phyloP scores from a whole-genome alignment of 495 filamentous ascomycete genomes.

The Penicillium pancosmium region DNA sequence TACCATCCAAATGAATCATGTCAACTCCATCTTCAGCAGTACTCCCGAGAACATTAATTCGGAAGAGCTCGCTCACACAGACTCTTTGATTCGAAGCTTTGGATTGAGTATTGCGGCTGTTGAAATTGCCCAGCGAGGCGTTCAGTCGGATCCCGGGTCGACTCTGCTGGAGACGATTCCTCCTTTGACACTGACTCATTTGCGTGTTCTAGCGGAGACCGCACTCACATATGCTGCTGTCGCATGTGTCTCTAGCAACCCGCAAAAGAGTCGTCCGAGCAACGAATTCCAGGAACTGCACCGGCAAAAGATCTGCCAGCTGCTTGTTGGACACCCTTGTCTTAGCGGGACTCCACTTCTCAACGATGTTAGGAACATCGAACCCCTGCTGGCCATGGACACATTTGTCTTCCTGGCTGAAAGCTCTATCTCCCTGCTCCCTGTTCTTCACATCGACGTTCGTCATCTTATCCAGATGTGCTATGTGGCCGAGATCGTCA shows the following conservation, averaged over 20 bases:
- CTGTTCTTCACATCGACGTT: constrained; percentile 73
- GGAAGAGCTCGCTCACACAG: constrained; percentile 62
- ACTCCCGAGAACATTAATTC: constrained; percentile 37
- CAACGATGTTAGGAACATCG: constrained; percentile 52
- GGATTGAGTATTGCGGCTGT: constrained; percentile 88
- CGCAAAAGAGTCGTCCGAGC: constrained; percentile 59
- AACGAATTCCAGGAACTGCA: constrained; percentile 71
- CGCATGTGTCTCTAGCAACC: constrained; percentile 59
- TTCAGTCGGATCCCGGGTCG: constrained; percentile 71
- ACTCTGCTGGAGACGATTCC: constrained; percentile 86
- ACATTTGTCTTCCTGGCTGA: constrained; percentile 86
- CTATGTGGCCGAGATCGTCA: constrained; percentile 88
- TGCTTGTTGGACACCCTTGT: constrained; percentile 66
- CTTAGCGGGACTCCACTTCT: constrained; percentile 38
- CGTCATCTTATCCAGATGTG: constrained; percentile 85
- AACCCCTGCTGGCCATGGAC: constrained; percentile 75
- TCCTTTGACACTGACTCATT: constrained; percentile 76
- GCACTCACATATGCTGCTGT: constrained; percentile 81
- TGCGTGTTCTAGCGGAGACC: constrained; percentile 90
- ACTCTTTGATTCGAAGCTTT: constrained; percentile 71
- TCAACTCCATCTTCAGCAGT: constrained; percentile 54
- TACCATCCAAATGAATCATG: constrained; percentile 72
- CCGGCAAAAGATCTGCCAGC: constrained; percentile 72
- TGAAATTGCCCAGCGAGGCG: constrained; percentile 90
- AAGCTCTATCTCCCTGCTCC: constrained; percentile 68